Base-by-base conservation (phyloP, 176 grass and related monocot species). In the Melocanna baccifera region DNA sequence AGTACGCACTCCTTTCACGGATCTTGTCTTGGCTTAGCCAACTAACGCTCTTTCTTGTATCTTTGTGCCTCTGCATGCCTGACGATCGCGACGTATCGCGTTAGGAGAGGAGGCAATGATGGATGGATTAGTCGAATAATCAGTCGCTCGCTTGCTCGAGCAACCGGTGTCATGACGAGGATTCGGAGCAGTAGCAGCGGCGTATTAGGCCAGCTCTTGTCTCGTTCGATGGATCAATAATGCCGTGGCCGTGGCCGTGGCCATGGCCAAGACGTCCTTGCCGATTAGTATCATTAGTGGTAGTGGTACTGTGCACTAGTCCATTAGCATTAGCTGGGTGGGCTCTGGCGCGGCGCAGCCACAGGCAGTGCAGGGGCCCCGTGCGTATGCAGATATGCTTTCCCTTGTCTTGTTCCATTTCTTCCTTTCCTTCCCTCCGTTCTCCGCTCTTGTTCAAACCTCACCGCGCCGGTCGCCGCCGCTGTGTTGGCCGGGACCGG, bases 1-100 rank as follows among this genome's bases (percentile, higher is more conserved):
- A 71, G 32, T 51, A 52, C 62, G 7, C 86, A 40, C 86, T 63
- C 52, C n/a, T 83, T 88, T 62, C 80, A 2, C 73, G 73, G 86
- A 88, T 83, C 86, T 78, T 88, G 86, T 78, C 80, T 19, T 36
- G 41, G 62, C 36, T 26, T 28, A 20, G 11, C 39, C 41, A 71
- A 10, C 74, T 32, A 28, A 50, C 29, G 41, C 7, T 15, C 25
- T 26, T 14, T 0, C 34, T 42, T 12, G 4, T 25, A 8, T 0
- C 4, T 4, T 28, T 18, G 26, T 5, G 45, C 12, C 20, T 8
- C 25, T 41, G 14, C 32, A 15, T 5, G 6, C 30, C 5, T 34
- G 30, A 62, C 29, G 84, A 86, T 62, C 53, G 75, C 66, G 75
- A 86, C 84, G 76, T 3, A 0, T 26, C 67, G 15, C 84, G 84